Evolutionary conservation across 2,329 filamentous ascomycete species (phyloP).

Genomic region (Fusarium pilosicola): DNA sequence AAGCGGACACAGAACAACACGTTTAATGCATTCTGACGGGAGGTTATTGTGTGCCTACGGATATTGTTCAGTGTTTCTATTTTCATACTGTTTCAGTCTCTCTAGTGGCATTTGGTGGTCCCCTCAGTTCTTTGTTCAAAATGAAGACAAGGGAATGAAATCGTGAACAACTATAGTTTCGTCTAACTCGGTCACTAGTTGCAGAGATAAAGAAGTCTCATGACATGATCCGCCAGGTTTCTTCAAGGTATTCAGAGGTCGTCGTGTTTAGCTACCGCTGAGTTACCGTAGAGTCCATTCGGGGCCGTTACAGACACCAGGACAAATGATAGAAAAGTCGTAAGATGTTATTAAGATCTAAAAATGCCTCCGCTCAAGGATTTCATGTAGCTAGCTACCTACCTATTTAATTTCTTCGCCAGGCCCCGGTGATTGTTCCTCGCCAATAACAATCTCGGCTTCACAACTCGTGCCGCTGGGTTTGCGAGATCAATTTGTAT

Average conservation of each 20-base stretch:
- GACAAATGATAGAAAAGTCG: not conserved
- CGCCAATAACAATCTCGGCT: not conserved
- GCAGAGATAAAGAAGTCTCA: not conserved
- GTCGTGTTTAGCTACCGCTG: not conserved
- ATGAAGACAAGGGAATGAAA: not conserved
- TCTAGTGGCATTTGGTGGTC: not conserved
- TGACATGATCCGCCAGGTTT: not conserved
- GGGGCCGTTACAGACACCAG: not conserved
- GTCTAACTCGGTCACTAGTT: not conserved
- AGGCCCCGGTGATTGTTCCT: not conserved
- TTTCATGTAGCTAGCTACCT: not conserved
- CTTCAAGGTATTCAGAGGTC: no score
- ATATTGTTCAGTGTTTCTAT: conserved; percentile 6
- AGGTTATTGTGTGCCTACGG: not conserved
- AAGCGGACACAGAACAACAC: not conserved
- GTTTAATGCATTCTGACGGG: not conserved
- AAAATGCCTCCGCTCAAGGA: not conserved
- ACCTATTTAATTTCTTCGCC: not conserved
- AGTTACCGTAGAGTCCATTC: not conserved
- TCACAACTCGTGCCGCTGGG: not conserved
- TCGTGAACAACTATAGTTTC: not conserved
- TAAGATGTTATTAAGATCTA: not conserved
- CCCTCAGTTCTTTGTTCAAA: conserved; percentile 22
- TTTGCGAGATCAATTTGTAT: not conserved
- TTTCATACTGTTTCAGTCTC: conserved; percentile 26